Base-by-base conservation (phyloP, 768 basidiomycete species). In the Kondoa malvinella region DNA sequence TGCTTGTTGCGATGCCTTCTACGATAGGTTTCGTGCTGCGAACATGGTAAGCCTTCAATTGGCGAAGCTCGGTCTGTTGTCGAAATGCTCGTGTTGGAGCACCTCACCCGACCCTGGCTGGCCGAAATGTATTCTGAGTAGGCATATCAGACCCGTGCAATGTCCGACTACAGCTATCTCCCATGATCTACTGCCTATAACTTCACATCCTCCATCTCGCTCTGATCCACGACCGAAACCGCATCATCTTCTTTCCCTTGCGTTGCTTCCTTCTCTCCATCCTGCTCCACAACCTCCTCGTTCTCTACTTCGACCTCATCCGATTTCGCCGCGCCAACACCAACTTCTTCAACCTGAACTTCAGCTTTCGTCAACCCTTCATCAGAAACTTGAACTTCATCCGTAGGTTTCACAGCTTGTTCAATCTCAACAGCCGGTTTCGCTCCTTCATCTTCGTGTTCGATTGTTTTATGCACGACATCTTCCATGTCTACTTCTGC, bases 401-500 rank as follows among this genome's bases (percentile, higher is more conserved):
- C 15, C 65, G n/a, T n/a, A n/a, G n/a, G n/a, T n/a, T n/a, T n/a
- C n/a, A n/a, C n/a, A n/a, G n/a, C n/a, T n/a, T 65, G 67, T 40
- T 67, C 59, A 14, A 15, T 59, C 63, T 31, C 21, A 16, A 31
- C 31, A 4, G 62, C 61, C 14, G 26, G 26, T 26, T 40, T 50
- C 4, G 27, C 27, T 25, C 40, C 31, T 12, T n/a, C 4, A 15
- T 67, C 29, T 30, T 67, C 67, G 4, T 17, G 3, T 30, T 67
- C 26, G 64, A 2, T 29, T n/a, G 63, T 25, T 21, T 57, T 15
- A n/a, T 65, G 66, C 26, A 32, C 66, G 4, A 15, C 29, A 17
- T 61, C 17, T 62, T n/a, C 58, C 26, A 60, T 33, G 14, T 66
- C 65, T 57, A 25, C 34, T 31, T 64, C n/a, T 62, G 21, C 29